Percentiles rank a stretch among this genome's conserved stretches.
Conservation (phyloP, 2,329 filamentous ascomycete genomes). For the Xylaria sp. region DNA sequence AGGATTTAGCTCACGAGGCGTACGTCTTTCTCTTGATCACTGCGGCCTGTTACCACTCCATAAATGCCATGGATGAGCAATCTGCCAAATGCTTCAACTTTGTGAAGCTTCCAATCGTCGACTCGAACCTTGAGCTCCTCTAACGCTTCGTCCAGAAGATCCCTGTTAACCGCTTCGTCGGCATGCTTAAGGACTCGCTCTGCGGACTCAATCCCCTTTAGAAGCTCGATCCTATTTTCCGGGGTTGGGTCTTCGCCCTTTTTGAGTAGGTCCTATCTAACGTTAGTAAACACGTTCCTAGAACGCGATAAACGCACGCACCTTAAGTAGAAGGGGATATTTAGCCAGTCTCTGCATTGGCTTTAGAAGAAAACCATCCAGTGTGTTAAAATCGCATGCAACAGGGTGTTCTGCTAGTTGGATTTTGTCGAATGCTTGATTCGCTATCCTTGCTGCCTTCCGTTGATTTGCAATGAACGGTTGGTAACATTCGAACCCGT, state of each 20-base stretch:
- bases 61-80: constrained; percentile 88
- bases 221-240: constrained; percentile 72
- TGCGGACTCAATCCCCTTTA: constrained; percentile 78
- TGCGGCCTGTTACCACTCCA: constrained; percentile 87
- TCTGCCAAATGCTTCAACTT: constrained; percentile 88
- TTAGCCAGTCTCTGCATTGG: constrained; percentile 96
- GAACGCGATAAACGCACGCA: constrained; percentile 46
- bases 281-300: constrained; percentile 35
- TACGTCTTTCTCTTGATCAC: constrained; percentile 90
- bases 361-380: constrained; percentile 93
- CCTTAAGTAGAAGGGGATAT: constrained; percentile 88
- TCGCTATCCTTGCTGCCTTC: constrained; percentile 84
- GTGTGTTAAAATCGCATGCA: constrained; percentile 82
- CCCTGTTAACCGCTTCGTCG: constrained; percentile 88
- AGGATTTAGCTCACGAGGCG: constrained; percentile 42
- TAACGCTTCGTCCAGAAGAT: constrained; percentile 82
- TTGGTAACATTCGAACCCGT: constrained; percentile 90
- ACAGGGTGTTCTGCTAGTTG: constrained; percentile 76
- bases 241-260: constrained; percentile 69
- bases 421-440: constrained; percentile 87
- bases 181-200: constrained; percentile 82
- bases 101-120: constrained; percentile 96
- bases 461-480: constrained; percentile 97
- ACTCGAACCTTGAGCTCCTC: constrained; percentile 82
- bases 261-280: constrained; percentile 77